These are phyloP conservation scores for Lentinula sp. DNA, from an alignment of 768 basidiomycete species.

Conservation along the genomic window DNA sequence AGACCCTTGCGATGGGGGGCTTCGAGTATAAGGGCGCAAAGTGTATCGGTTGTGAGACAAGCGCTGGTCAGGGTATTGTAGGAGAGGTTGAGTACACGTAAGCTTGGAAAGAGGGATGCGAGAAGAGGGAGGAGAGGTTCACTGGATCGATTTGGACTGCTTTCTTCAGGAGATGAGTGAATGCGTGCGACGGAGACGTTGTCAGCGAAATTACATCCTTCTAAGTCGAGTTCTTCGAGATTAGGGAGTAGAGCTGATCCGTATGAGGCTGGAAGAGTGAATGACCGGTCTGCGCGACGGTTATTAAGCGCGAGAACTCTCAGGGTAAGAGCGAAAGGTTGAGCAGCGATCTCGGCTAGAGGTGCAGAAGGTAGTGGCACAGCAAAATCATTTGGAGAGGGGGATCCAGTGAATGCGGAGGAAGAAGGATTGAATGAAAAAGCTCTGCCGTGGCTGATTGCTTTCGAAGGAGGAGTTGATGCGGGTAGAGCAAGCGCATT, in stretches of 20 bases:
- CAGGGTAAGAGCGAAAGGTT: slow-evolving; percentile 56
- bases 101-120: slow-evolving; percentile 60
- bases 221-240: slow-evolving; percentile 69
- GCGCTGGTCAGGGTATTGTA: slow-evolving; percentile 61
- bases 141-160: slow-evolving; percentile 30
- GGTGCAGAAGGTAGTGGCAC: slow-evolving; percentile 68
- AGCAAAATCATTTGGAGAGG: slow-evolving; percentile 30
- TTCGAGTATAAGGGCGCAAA: slow-evolving; percentile 48
- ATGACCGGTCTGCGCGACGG: slow-evolving; percentile 61
- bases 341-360: slow-evolving; percentile 50
- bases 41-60: slow-evolving; percentile 37
- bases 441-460: slow-evolving; percentile 47
- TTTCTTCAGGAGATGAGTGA: neutral
- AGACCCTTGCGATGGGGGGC: slow-evolving; percentile 46
- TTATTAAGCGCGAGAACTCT: slow-evolving; percentile 54
- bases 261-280: slow-evolving; percentile 43
- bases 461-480: slow-evolving; percentile 48
- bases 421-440: slow-evolving; percentile 43
- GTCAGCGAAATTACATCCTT: slow-evolving; percentile 68
- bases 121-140: slow-evolving; percentile 52
- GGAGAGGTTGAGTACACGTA: slow-evolving; percentile 68
- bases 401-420: neutral
- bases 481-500: slow-evolving; percentile 63
- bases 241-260: slow-evolving; percentile 44
- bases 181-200: slow-evolving; percentile 11